A percentile compares a stretch with the other conserved stretches of the same genome.
phyloP scores from a whole-genome alignment of 768 basidiomycete species.

The Tulasnella calospora region DNA sequence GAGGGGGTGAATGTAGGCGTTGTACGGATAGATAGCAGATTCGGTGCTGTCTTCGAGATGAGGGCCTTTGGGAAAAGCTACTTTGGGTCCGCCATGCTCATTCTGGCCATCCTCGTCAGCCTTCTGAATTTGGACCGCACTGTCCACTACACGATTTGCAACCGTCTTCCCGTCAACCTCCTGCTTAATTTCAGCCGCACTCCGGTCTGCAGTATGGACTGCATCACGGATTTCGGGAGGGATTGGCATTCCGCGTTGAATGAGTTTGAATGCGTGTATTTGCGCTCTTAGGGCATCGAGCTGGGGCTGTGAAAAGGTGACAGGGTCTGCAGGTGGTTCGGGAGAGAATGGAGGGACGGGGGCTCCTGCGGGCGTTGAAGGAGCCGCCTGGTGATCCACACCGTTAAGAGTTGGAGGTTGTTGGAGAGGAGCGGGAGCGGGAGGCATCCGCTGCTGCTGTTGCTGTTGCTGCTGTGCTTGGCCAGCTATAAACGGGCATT shows the following conservation, averaged over 20 bases:
- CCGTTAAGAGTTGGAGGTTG: background rate
- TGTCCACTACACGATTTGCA: constrained; percentile 61
- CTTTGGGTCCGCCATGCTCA: background rate
- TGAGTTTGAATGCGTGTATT: constrained; percentile 73
- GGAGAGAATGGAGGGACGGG: constrained; percentile 30
- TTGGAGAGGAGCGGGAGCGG: background rate
- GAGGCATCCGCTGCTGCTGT: background rate
- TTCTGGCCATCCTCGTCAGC: constrained; percentile 35
- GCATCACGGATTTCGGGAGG: constrained; percentile 67
- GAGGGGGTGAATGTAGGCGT: constrained; percentile 73
- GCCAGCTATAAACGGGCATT: background rate
- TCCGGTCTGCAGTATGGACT: constrained; percentile 58
- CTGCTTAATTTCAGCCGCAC: constrained; percentile 45
- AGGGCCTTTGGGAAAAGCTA: constrained; percentile 53
- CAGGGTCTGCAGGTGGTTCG: constrained; percentile 58
- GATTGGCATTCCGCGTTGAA: constrained; percentile 60
- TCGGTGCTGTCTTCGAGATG: constrained; percentile 73
- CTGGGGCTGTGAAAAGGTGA: constrained; percentile 74
- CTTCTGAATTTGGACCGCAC: constrained; percentile 68
- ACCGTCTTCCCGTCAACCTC: constrained; percentile 47
- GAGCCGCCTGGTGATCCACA: background rate
- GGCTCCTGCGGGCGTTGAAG: background rate
- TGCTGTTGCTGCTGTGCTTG: constrained; percentile 13
- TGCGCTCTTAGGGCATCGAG: constrained; percentile 72
- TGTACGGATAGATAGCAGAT: constrained; percentile 87